Percentiles rank a stretch among this genome's conserved stretches.
Conservation (phyloP, 1,139 yeast genomes). For the Scheffersomyces parashehatae region DNA sequence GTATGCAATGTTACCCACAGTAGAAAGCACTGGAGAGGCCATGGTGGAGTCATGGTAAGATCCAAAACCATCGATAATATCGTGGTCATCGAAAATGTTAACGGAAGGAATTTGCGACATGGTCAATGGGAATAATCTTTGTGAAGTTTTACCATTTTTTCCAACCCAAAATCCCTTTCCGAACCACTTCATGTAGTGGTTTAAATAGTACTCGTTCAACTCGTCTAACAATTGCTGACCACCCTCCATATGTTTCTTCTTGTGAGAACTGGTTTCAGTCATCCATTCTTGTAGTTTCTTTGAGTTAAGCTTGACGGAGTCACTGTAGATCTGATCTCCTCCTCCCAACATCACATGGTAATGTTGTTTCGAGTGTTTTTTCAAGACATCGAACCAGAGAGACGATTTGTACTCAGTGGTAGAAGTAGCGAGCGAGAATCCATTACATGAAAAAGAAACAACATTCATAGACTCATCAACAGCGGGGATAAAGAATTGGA, state of each 20-base stretch:
- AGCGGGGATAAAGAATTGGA: conserved; percentile 62
- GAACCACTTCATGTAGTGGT: conserved; percentile 82
- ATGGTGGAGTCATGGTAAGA: conserved; percentile 77
- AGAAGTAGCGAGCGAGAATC: conserved; percentile 78
- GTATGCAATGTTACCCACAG: conserved; percentile 77
- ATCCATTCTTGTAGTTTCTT: conserved; percentile 64
- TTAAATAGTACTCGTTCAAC: conserved; percentile 64
- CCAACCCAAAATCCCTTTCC: conserved; percentile 89
- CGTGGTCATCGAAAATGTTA: conserved; percentile 88
- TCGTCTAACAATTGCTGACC: conserved; percentile 52
- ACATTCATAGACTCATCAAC: conserved; percentile 68
- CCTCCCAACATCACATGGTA: conserved; percentile 97
- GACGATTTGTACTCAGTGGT: conserved; percentile 69
- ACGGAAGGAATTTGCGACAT: conserved; percentile 81
- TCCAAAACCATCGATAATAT: conserved; percentile 94
- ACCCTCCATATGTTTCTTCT: conserved; percentile 42
- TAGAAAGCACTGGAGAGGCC: conserved; percentile 64
- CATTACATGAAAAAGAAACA: conserved; percentile 85
- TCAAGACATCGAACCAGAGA: conserved; percentile 82
- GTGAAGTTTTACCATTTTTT: conserved; percentile 60
- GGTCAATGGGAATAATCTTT: conserved; percentile 69
- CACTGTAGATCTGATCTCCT: conserved; percentile 94
- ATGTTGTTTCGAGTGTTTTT: conserved; percentile 60
- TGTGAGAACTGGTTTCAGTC: conserved; percentile 46
- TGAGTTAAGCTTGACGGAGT: conserved; percentile 67